A percentile compares a stretch with the other conserved stretches of the same genome.
Evolutionary conservation across 2,329 filamentous ascomycete species (phyloP).

Genomic region (Aspergillus eucalypticola): DNA sequence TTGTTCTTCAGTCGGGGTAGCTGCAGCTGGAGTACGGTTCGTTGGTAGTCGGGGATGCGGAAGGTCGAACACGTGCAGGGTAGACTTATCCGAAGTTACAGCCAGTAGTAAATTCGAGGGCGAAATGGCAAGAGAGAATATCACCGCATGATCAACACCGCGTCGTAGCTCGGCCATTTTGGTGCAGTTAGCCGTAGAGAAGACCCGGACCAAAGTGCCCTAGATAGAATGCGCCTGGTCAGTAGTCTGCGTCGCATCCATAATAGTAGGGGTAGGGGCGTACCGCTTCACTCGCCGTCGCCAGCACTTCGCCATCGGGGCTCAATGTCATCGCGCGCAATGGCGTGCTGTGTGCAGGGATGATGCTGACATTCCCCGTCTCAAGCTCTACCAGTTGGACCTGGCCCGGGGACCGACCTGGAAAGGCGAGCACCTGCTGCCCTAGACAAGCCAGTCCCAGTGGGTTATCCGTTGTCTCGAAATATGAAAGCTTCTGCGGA

Average conservation of each 20-base stretch:
- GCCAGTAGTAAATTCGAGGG: conserved; percentile 78
- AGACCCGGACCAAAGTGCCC: conserved; percentile 87
- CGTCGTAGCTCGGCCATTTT: conserved; percentile 81
- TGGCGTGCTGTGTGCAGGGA: conserved; percentile 81
- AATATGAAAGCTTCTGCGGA: conserved; percentile 69
- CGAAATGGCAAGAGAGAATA: conserved; percentile 86
- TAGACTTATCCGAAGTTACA: conserved; percentile 95
- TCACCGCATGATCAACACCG: conserved; percentile 81
- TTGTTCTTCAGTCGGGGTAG: conserved; percentile 44
- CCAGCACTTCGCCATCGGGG: conserved; percentile 75
- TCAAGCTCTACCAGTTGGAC: conserved; percentile 81
- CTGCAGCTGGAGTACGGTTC: conserved; percentile 39
- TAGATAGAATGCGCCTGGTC: conserved; percentile 30
- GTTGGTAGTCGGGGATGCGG: conserved; percentile 48
- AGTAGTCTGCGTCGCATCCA: conserved; percentile 17
- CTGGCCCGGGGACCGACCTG: conserved; percentile 83
- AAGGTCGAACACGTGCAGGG: conserved; percentile 89
- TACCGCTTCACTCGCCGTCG: conserved; percentile 83
- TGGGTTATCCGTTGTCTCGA: conserved; percentile 84
- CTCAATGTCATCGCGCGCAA: conserved; percentile 79
- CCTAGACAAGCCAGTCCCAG: conserved; percentile 78
- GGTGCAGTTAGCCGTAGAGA: conserved; percentile 75
- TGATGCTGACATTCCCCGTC: conserved; percentile 84
- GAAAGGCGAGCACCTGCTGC: conserved; percentile 73
- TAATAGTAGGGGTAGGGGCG: conserved; percentile 9